Base-by-base conservation (phyloP, 1,139 yeast genomes). In the Candida tetrigidarum region DNA sequence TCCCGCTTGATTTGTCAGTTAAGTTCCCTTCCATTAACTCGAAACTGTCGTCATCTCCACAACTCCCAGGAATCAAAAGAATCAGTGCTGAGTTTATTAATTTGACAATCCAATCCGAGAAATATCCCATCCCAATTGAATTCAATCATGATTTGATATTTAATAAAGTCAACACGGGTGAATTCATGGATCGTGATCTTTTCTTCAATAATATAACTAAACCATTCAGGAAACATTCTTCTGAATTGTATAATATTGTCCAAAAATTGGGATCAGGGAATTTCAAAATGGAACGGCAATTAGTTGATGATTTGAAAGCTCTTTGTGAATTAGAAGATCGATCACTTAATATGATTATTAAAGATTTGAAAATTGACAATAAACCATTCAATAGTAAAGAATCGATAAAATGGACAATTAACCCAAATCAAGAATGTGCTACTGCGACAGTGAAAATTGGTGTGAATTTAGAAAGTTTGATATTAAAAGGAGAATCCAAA, bases 71-170 rank as follows among this genome's bases (percentile, higher is more conserved):
- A 29, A 54, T 74, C 38, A 70, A 68, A 50, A 33, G 50, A 0
- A 45, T 71, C 3, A 38, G 46, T 4, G 62, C 64, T 2, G 77
- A 72, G 41, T 57, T 74, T 37, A 64, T 63, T 9, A 73, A 62
- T 1, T 50, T 66, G 11, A 67, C 76, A 1, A 50, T 72, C 11
- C 55, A 64, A 35, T 66, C 77, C 2, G 58, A 60, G 9, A 60
- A 62, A 38, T 50, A 55, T 23, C 60, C 63, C 10, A 64, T 74
- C 15, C 79, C 79, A 1, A 50, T 74, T 14, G 78, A 74, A 47
- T 59, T 74, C 42, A 69, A 67, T 49, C 77, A 71, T 50, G 71
- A 67, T 36, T 61, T 71, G 58, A 57, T 74, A 11, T 69, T 64
- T 49, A 60, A 63, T 43, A 45, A 59, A 20, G 35, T 30, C 12